phyloP scores from a whole-genome alignment of 331 rosid genomes.

The Phaseolus coccineus region DNA sequence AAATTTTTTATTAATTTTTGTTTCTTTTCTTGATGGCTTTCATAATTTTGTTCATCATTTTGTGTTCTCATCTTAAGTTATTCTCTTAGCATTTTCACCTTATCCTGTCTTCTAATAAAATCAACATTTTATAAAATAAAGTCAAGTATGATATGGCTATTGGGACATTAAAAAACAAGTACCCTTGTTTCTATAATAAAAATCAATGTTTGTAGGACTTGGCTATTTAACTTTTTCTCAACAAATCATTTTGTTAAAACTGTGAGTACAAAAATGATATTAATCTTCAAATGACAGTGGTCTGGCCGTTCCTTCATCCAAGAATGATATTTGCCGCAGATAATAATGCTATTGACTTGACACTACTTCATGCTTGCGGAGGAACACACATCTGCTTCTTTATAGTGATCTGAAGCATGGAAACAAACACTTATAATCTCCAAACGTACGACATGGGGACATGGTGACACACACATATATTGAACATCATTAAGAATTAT shows the following conservation, averaged over 20 bases:
- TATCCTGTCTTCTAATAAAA: neutral
- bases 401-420: too few species aligned
- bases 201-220: neutral
- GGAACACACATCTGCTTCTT: too few species aligned
- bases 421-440: too few species aligned
- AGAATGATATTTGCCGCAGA: neutral
- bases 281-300: neutral
- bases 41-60: neutral
- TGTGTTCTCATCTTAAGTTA: neutral
- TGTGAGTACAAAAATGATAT: neutral
- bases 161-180: neutral
- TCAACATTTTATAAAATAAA: neutral
- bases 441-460: too few species aligned
- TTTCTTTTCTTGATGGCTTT: neutral
- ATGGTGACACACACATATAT: too few species aligned
- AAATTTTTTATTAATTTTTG: neutral
- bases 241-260: neutral
- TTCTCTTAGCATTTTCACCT: neutral
- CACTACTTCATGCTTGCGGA: neutral
- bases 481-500: too few species aligned
- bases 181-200: neutral
- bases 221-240: neutral
- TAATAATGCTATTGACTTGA: neutral
- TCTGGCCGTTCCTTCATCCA: neutral
- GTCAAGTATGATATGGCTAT: neutral